Percentiles rank a stretch among this genome's conserved stretches.
Conservation (phyloP, 2,329 filamentous ascomycete genomes). For the Trematosphaeria pertusa region DNA sequence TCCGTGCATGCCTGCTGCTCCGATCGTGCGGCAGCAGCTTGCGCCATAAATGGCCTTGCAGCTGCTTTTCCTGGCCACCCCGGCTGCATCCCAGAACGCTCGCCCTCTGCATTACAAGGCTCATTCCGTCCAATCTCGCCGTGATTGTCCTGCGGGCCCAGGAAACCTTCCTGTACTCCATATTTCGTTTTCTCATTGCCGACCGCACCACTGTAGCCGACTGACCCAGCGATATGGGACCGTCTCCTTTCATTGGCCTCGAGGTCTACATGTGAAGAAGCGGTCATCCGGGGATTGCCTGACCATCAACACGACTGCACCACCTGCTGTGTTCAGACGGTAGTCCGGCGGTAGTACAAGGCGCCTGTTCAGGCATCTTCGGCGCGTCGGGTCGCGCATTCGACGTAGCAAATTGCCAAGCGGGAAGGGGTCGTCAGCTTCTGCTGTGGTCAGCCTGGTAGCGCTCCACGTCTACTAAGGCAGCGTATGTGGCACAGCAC, state of each 20-base stretch:
- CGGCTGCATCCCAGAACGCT: background rate
- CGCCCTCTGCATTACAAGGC: slow-evolving; percentile 6
- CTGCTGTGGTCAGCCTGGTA: background rate
- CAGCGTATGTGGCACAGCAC: too few species aligned
- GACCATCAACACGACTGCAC: background rate
- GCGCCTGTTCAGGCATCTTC: background rate
- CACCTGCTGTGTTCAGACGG: too few species aligned
- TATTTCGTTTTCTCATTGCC: slow-evolving; percentile 2
- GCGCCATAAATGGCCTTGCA: background rate
- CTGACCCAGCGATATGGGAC: slow-evolving; percentile 1
- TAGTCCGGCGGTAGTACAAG: slow-evolving; percentile 6
- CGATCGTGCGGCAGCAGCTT: background rate
- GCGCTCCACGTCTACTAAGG: background rate
- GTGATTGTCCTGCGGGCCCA: background rate
- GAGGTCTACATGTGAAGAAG: background rate
- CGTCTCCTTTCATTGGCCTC: slow-evolving; percentile 1
- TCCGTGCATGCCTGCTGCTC: background rate
- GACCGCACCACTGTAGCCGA: background rate
- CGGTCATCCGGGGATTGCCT: background rate
- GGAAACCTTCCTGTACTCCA: background rate
- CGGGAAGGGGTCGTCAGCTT: background rate
- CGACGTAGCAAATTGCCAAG: slow-evolving; percentile 1
- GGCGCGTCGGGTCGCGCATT: background rate
- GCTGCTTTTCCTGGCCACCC: slow-evolving; percentile 9
- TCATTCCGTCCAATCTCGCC: slow-evolving; percentile 7